phyloP scores from a whole-genome alignment of 23 red algal species.

The Gracilariopsis chorda region DNA sequence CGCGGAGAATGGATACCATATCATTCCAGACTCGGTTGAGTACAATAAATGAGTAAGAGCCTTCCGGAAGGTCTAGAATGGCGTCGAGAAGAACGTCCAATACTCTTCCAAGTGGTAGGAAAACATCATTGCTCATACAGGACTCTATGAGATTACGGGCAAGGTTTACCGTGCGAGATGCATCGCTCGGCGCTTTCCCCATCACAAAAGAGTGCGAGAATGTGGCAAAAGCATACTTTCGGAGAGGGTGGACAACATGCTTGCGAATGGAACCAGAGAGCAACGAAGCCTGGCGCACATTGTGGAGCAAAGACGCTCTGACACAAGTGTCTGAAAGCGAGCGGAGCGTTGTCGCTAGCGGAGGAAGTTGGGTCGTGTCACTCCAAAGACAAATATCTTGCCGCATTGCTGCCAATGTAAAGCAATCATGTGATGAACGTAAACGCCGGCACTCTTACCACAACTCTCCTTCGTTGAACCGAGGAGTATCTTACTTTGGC shows the following conservation, averaged over 20 bases:
- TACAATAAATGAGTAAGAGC: background rate
- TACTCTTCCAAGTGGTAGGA: background rate
- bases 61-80: background rate
- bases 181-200: background rate
- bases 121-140: background rate
- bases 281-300: background rate
- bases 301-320: background rate
- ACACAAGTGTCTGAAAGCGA: background rate
- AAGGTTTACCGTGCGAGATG: background rate
- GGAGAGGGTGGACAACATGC: background rate
- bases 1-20: background rate
- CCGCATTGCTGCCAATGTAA: background rate
- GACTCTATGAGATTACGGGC: background rate
- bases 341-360: background rate
- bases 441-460: no score
- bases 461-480: no score
- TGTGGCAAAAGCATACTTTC: background rate
- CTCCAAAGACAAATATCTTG: background rate
- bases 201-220: background rate
- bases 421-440: no score
- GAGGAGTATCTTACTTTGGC: no score
- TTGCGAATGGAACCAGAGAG: background rate
- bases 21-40: conserved; percentile 2
- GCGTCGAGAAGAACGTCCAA: background rate
- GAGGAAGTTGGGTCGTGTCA: background rate